Evolutionary conservation across 2,329 filamentous ascomycete species (phyloP).

Genomic region (Pyrenochaeta sp.): DNA sequence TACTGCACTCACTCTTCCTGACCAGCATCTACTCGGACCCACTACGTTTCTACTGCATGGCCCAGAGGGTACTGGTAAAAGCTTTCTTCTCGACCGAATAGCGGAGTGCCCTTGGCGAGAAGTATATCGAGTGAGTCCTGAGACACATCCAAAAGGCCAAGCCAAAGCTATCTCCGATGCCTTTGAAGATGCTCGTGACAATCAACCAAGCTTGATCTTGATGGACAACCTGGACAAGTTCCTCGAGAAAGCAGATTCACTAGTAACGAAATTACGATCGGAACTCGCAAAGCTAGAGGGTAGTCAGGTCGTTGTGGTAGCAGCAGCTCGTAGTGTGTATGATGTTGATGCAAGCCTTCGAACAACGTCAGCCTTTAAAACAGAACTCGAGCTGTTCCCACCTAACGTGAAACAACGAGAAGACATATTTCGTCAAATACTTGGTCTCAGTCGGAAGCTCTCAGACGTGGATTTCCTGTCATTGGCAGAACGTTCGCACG

Average conservation of each 20-base stretch:
- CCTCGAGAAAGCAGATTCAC: constrained; percentile 40
- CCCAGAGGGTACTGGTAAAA: constrained; percentile 85
- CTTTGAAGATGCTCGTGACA: constrained; percentile 73
- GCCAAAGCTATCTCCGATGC: constrained; percentile 68
- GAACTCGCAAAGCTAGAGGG: constrained; percentile 62
- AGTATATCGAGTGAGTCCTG: constrained; percentile 68
- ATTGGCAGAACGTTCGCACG: constrained; percentile 81
- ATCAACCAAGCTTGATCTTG: constrained; percentile 78
- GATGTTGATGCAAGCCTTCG: constrained; percentile 76
- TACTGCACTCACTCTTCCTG: constrained; percentile 16
- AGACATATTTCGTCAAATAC: constrained; percentile 70
- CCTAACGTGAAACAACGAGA: constrained; percentile 75
- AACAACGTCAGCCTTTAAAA: constrained; percentile 69
- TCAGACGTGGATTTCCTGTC: constrained; percentile 58
- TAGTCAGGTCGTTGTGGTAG: constrained; percentile 74
- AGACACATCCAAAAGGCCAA: constrained; percentile 53
- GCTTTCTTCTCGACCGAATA: constrained; percentile 73
- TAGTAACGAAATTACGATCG: constrained; percentile 30
- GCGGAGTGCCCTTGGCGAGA: constrained; percentile 73
- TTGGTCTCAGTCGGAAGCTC: constrained; percentile 58
- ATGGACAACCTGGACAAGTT: constrained; percentile 81
- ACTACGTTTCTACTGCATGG: constrained; percentile 79
- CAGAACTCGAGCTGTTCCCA: constrained; percentile 77
- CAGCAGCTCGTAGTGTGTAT: constrained; percentile 75
- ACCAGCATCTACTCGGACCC: constrained; percentile 43